phyloP scores from a whole-genome alignment of 2,329 filamentous ascomycete species.

The Aureobasidium pullulans region DNA sequence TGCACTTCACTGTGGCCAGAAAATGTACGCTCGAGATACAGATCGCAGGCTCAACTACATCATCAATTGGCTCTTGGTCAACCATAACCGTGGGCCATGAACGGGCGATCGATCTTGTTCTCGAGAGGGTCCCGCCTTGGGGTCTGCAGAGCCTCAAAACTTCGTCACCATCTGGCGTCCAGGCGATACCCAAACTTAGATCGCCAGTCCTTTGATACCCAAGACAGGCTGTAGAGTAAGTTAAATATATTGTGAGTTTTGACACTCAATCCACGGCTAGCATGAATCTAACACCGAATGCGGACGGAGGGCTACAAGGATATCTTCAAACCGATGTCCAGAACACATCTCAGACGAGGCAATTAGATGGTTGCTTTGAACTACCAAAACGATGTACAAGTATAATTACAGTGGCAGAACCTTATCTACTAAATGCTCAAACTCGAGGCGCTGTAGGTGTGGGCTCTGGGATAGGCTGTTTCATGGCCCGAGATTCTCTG shows the following conservation, averaged over 20 bases:
- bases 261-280: too few relatives aligned
- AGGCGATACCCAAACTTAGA: neutral
- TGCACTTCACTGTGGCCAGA: too few relatives aligned
- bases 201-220: neutral
- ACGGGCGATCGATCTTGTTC: too few relatives aligned
- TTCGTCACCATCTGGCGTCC: neutral
- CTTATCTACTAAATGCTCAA: neutral
- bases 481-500: neutral
- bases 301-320: too few relatives aligned
- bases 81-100: too few relatives aligned
- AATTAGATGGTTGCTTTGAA: neutral
- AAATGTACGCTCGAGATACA: too few relatives aligned
- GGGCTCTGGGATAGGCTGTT: neutral
- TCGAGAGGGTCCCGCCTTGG: too few relatives aligned
- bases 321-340: too few relatives aligned
- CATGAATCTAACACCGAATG: too few relatives aligned
- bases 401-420: neutral
- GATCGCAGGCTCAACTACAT: too few relatives aligned
- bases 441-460: neutral
- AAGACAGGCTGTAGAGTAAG: neutral
- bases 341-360: neutral
- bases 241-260: too few relatives aligned
- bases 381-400: neutral
- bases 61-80: too few relatives aligned
- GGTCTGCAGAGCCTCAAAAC: slow-evolving; percentile 1